phyloP scores from a whole-genome alignment of 2,329 filamentous ascomycete genomes.

The Lachnum nothofagi region DNA sequence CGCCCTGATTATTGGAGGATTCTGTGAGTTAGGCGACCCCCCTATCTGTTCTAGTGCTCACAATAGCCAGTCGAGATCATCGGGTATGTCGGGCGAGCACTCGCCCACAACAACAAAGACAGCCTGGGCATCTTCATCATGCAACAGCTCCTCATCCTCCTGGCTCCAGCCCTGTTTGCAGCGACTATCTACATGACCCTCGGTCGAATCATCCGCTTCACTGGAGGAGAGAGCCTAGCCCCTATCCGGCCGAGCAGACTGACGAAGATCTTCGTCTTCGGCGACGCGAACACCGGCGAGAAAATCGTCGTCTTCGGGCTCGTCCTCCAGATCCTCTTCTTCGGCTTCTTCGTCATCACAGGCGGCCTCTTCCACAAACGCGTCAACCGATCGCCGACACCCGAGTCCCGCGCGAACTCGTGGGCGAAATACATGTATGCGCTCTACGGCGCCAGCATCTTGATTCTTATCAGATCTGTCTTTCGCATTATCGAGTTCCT shows the following conservation, averaged over 20 bases:
- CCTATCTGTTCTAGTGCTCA: conserved; percentile 18
- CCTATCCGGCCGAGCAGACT: conserved; percentile 34
- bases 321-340: conserved; percentile 46
- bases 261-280: conserved; percentile 42
- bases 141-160: conserved; percentile 36
- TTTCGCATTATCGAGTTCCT: conserved; percentile 47
- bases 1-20: conserved; percentile 28
- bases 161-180: conserved; percentile 39
- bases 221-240: conserved; percentile 34
- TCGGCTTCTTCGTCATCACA: conserved; percentile 43
- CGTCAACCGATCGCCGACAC: conserved; percentile 10
- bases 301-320: conserved; percentile 45
- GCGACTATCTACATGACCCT: conserved; percentile 40
- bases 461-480: conserved; percentile 46
- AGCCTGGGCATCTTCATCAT: conserved; percentile 33
- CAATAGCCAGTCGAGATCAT: conserved; percentile 36
- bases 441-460: conserved; percentile 38
- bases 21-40: conserved; percentile 25
- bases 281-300: conserved; percentile 37
- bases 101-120: conserved; percentile 21
- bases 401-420: conserved; percentile 1
- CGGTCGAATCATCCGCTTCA: conserved; percentile 35
- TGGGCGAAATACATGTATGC: conserved; percentile 35
- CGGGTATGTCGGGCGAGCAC: conserved; percentile 34
- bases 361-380: conserved; percentile 17